These are phyloP conservation scores for Vitis cinerea DNA, from an alignment of 164 flowering plant genomes.

Conservation along the genomic window DNA sequence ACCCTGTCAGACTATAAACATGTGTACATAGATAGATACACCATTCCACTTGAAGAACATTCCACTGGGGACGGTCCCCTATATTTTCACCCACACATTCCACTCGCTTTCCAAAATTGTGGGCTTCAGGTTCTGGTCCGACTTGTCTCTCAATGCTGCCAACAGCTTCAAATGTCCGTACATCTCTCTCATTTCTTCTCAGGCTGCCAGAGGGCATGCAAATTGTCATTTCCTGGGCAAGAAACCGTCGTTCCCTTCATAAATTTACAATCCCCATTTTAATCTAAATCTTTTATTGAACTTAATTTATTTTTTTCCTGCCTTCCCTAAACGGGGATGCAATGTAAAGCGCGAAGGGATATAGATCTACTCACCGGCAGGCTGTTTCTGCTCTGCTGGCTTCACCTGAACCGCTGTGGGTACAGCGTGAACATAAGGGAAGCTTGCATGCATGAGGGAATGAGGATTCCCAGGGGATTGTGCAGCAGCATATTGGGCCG, in stretches of 20 bases:
- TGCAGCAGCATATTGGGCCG: conserved; percentile 42
- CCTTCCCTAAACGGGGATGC: conserved; percentile 5
- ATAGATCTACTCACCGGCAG: conserved; percentile 61
- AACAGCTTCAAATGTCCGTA: not conserved
- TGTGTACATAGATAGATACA: conserved; percentile 14
- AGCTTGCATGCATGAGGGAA: conserved; percentile 48
- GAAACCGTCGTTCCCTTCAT: conserved; percentile 13
- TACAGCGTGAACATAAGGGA: conserved; percentile 57
- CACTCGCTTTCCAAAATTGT: conserved; percentile 16
- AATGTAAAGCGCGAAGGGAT: not conserved
- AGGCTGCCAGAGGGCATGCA: conserved; percentile 54
- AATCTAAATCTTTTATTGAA: not conserved
- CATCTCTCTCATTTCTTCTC: conserved; percentile 34
- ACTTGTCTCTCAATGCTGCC: not conserved
- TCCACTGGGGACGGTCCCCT: not conserved
- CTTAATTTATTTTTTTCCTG: not conserved
- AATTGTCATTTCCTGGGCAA: conserved; percentile 51
- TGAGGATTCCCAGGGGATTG: conserved; percentile 45
- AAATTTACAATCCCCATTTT: conserved; percentile 12
- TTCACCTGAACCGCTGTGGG: conserved; percentile 66
- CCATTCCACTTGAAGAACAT: conserved; percentile 4
- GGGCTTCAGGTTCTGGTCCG: conserved; percentile 2
- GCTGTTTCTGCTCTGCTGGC: conserved; percentile 77
- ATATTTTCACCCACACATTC: conserved; percentile 2
- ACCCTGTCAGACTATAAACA: conserved; percentile 28